Base-by-base conservation (phyloP, 352 stramenopile genomes). In the Globisporangium solare region DNA sequence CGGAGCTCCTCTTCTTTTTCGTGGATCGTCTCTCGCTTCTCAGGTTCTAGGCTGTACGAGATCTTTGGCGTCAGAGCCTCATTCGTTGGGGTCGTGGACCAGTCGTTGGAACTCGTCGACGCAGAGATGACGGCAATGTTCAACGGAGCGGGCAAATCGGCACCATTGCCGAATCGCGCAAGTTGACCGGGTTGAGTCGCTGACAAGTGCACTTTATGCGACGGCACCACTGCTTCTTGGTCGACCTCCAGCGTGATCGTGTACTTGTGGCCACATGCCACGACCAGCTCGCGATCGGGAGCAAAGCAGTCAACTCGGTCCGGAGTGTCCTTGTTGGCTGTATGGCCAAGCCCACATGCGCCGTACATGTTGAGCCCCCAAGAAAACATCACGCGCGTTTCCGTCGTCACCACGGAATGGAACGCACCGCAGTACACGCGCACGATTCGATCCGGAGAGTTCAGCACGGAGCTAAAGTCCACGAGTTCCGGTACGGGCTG, bases 321-420 rank as follows among this genome's bases (percentile, higher is more conserved):
- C 3, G 84, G 84, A 20, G 74, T 76, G 43, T 94, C 84, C 51
- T 86, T 86, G 70, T 94, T 94, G 13, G 67, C 63, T 21, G 80
- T 92, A 43, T 94, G 82, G 0, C 84, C 84, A 11, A 94, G 65
- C 8, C 84, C 84, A 39, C 82, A 92, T 1, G 84, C 84, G 14
- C 84, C 84, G 51, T 92, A 89, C 10, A 83, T 69, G 49, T 94
- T 94, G 5, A 94, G 56, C 5, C 84, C 84, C 81, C 84, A 94
- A 10, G 81, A 66, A 45, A 88, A 89, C 72, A 94, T 78, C 1
- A 91, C 74, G 2, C 67, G 76, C 14, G 67, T 64, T 35, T 74
- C 58, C 5, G 80, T 88, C 17, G 77, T 90, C 18, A 66, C 73
- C 18, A 92, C 69, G 15, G 82, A 94, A 56, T 94, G 84, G 47